Evolutionary conservation across 2,329 filamentous ascomycete species (phyloP).

Genomic region (Herpomyces periplanetae): DNA sequence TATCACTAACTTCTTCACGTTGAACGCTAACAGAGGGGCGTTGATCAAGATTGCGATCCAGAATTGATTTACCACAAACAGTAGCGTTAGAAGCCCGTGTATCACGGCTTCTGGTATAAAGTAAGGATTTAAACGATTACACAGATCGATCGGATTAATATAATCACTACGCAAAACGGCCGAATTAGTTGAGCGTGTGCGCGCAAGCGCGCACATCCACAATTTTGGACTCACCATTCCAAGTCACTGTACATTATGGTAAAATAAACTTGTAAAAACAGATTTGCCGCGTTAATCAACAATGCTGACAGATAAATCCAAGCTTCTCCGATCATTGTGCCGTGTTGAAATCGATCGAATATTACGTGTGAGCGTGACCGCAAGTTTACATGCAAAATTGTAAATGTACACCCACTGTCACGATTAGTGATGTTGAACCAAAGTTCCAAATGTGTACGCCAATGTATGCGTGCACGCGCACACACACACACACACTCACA

Average conservation of each 20-base stretch:
- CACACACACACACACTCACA: no score
- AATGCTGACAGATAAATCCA: slow-evolving; percentile 94
- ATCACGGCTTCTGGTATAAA: slow-evolving; percentile 94
- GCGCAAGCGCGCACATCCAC: background rate
- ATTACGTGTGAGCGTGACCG: no score
- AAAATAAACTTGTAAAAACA: slow-evolving; percentile 98
- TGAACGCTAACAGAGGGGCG: slow-evolving; percentile 61
- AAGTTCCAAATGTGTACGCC: no score
- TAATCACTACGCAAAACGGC: slow-evolving; percentile 27
- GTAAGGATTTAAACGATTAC: slow-evolving; percentile 98
- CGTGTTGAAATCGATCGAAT: slow-evolving; percentile 1
- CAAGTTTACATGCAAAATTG: no score
- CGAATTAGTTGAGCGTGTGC: background rate
- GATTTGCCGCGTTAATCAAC: slow-evolving; percentile 96
- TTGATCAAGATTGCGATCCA: slow-evolving; percentile 80
- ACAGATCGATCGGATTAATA: slow-evolving; percentile 98
- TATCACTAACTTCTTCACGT: slow-evolving; percentile 61
- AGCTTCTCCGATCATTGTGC: slow-evolving; percentile 71
- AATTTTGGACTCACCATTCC: slow-evolving; percentile 45
- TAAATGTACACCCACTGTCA: no score
- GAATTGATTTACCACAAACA: slow-evolving; percentile 96
- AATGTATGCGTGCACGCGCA: no score
- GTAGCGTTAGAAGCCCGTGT: slow-evolving; percentile 68
- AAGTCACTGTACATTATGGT: slow-evolving; percentile 99
- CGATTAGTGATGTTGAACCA: no score